Conservation (phyloP, 805 yeast species). For the Metschnikowia baotianmanensis region DNA sequence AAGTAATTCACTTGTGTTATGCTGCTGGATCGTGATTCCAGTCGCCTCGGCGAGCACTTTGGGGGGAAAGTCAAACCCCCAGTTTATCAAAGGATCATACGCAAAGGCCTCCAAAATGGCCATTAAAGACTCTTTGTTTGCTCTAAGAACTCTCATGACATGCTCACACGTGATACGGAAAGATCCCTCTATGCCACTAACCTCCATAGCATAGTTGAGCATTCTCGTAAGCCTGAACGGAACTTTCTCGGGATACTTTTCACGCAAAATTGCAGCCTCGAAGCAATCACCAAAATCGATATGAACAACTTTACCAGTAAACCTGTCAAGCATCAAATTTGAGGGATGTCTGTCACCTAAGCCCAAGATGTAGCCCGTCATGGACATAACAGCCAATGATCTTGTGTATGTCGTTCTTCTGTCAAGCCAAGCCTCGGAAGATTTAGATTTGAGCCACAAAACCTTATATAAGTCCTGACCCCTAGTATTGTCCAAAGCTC, state of each 20-base stretch:
- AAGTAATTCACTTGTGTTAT: slow-evolving; percentile 66
- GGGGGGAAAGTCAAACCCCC: slow-evolving; percentile 96
- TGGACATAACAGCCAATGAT: slow-evolving; percentile 96
- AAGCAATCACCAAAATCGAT: slow-evolving; percentile 99
- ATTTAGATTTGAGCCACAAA: slow-evolving; percentile 91
- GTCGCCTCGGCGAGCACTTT: slow-evolving; percentile 72
- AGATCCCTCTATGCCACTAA: slow-evolving; percentile 96
- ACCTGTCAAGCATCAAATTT: slow-evolving; percentile 89
- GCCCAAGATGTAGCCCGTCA: slow-evolving; percentile 97
- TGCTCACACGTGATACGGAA: slow-evolving; percentile 95
- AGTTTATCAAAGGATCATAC: slow-evolving; percentile 94
- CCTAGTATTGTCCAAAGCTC: slow-evolving; percentile 90
- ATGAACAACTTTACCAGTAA: slow-evolving; percentile 93
- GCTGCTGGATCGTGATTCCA: slow-evolving; percentile 64
- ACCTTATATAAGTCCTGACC: slow-evolving; percentile 97
- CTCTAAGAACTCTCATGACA: slow-evolving; percentile 92
- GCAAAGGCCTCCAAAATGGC: slow-evolving; percentile 98
- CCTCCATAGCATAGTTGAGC: slow-evolving; percentile 98
- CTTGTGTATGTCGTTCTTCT: slow-evolving; percentile 95
- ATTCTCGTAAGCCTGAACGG: slow-evolving; percentile 96
- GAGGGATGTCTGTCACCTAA: slow-evolving; percentile 98
- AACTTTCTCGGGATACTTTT: slow-evolving; percentile 96
- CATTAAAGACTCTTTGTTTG: slow-evolving; percentile 93
- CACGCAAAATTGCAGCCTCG: slow-evolving; percentile 95
- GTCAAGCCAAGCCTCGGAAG: slow-evolving; percentile 97